phyloP scores from a whole-genome alignment of 805 yeast species.

The Cyberlindnera xylosilytica region DNA sequence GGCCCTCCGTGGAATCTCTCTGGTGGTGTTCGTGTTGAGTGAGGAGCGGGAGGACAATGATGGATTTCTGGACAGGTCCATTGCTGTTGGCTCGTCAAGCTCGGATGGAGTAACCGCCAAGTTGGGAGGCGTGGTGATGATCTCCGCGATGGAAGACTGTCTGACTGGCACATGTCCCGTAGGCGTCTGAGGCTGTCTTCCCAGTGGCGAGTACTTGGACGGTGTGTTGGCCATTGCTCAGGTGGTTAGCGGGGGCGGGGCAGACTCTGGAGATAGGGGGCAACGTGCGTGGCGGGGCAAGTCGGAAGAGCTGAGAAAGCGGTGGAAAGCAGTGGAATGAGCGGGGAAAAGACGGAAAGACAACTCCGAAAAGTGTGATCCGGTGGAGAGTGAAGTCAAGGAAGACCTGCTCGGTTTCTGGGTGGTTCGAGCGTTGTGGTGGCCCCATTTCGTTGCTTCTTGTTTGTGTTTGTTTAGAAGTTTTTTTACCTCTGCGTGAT shows the following conservation, averaged over 20 bases:
- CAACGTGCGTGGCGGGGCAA: background rate
- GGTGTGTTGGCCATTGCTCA: constrained; percentile 22
- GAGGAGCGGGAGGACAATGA: constrained; percentile 47
- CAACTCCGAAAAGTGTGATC: too few species aligned
- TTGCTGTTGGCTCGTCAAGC: constrained; percentile 11
- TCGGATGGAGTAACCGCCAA: constrained; percentile 30
- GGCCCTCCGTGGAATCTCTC: constrained; percentile 43
- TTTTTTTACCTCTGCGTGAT: background rate
- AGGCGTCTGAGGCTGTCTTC: constrained; percentile 30
- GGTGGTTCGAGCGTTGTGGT: background rate
- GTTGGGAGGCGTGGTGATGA: constrained; percentile 75
- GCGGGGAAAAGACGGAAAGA: too few species aligned
- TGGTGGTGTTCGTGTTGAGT: constrained; percentile 50
- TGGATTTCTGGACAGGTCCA: constrained; percentile 24
- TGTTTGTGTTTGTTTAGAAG: background rate
- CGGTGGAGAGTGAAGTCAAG: too few species aligned
- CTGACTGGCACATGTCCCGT: constrained; percentile 29
- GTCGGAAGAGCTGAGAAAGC: background rate
- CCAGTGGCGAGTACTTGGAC: constrained; percentile 33
- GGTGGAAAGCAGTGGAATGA: too few species aligned
- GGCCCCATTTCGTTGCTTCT: too few species aligned
- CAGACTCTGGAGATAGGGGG: constrained; percentile 6
- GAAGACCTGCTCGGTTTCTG: background rate
- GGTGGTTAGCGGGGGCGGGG: background rate
- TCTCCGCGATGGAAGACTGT: constrained; percentile 70